A percentile compares a stretch with the other conserved stretches of the same genome.
Conservation (phyloP, 176 grass and related monocot species). For the Tillandsia leiboldiana region DNA sequence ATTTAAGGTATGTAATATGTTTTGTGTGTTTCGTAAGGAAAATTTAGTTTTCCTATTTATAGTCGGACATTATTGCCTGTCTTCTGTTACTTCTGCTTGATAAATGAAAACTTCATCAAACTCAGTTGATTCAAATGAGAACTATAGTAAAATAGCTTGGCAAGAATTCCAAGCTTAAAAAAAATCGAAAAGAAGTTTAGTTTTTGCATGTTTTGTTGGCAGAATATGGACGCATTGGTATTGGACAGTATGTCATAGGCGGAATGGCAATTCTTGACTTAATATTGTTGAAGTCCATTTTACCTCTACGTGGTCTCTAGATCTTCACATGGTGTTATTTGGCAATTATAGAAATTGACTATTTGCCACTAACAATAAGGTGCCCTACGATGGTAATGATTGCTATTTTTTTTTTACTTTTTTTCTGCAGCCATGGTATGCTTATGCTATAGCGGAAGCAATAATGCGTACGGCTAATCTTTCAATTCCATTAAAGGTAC, state of each 20-base stretch:
- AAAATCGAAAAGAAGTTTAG: too few relatives aligned
- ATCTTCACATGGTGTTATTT: too few relatives aligned
- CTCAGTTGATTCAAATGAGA: too few relatives aligned
- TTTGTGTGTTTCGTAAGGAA: constrained; percentile 8
- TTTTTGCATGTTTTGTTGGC: not conserved
- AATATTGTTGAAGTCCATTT: not conserved
- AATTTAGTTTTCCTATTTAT: not conserved
- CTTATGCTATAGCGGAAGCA: constrained; percentile 80
- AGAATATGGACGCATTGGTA: too few relatives aligned
- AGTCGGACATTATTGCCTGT: not conserved
- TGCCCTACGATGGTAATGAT: not conserved
- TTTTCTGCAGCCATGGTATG: constrained; percentile 85
- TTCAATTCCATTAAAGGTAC: constrained; percentile 75
- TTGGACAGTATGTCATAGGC: not conserved
- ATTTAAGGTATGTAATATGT: constrained; percentile 46
- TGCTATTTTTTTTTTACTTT: not conserved
- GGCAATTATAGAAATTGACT: not conserved
- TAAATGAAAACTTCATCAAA: too few relatives aligned
- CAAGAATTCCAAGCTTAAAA: too few relatives aligned
- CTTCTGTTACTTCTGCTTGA: not conserved
- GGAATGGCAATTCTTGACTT: not conserved
- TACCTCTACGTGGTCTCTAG: not conserved
- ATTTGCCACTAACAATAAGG: not conserved
- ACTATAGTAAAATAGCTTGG: too few relatives aligned
- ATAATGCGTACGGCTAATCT: constrained; percentile 86